These are phyloP conservation scores for Fusarium decemcellulare DNA, from an alignment of 2,329 filamentous ascomycete genomes.

Conservation along the genomic window DNA sequence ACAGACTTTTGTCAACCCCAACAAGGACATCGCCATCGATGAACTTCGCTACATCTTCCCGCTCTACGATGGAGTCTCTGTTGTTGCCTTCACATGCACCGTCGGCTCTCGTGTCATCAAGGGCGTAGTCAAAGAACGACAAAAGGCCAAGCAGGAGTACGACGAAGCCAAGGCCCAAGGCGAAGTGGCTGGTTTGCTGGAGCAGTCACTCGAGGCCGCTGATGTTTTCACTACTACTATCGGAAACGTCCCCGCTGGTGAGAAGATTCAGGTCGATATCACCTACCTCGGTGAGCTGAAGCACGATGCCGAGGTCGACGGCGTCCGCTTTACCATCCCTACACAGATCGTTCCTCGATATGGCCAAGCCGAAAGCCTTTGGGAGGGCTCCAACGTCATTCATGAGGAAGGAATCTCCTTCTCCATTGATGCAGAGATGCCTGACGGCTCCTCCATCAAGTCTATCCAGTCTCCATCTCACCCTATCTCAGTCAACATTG, in stretches of 20 bases:
- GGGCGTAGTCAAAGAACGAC: conserved; percentile 77
- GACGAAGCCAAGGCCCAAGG: conserved; percentile 70
- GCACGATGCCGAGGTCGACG: conserved; percentile 78
- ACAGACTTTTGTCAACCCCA: conserved; percentile 75
- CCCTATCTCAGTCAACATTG: conserved; percentile 75
- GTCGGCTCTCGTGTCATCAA: conserved; percentile 72
- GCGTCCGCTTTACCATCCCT: conserved; percentile 78
- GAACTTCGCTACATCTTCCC: conserved; percentile 79
- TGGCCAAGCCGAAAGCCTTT: conserved; percentile 52
- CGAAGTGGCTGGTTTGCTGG: conserved; percentile 75
- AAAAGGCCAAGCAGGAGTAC: conserved; percentile 72
- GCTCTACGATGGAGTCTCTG: conserved; percentile 79
- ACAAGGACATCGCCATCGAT: conserved; percentile 42
- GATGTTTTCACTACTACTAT: conserved; percentile 79
- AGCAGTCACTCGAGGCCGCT: conserved; percentile 70
- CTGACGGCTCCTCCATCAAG: conserved; percentile 68
- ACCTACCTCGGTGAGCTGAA: conserved; percentile 80
- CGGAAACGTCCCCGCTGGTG: conserved; percentile 75
- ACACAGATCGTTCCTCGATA: conserved; percentile 78
- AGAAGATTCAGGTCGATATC: conserved; percentile 72
- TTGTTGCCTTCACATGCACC: conserved; percentile 76
- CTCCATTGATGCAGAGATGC: conserved; percentile 60
- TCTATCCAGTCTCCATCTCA: conserved; percentile 77
- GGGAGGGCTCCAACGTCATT: not conserved
- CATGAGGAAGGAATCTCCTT: conserved; percentile 45